These are phyloP conservation scores for Mycena haematopus DNA, from an alignment of 768 basidiomycete genomes.

Conservation along the genomic window DNA sequence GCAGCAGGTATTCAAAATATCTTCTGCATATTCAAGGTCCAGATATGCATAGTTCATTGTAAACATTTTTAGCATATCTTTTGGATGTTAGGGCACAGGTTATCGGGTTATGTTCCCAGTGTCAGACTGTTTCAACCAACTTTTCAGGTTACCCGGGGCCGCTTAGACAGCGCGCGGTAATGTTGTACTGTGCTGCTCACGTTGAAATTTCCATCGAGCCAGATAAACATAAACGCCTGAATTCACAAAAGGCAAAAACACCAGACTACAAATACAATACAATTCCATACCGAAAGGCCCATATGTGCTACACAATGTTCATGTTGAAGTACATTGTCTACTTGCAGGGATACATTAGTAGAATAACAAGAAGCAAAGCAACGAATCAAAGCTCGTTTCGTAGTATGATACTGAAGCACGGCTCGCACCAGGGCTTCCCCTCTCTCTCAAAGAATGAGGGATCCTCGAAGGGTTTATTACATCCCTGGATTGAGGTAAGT, in stretches of 20 bases:
- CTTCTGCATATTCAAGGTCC: too few species aligned
- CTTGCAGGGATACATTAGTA: conserved; percentile 8
- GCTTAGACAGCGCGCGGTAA: too few species aligned
- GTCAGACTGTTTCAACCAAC: too few species aligned
- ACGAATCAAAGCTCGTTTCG: conserved; percentile 68
- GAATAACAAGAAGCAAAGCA: not conserved
- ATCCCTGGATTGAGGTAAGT: conserved; percentile 53
- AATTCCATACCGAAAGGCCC: not conserved
- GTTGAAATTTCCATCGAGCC: too few species aligned
- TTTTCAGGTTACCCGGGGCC: too few species aligned
- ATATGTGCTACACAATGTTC: not conserved
- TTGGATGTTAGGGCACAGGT: too few species aligned
- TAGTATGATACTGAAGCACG: conserved; percentile 85
- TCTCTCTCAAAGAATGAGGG: conserved; percentile 89
- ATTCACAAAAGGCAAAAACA: conserved; percentile 23
- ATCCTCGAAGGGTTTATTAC: conserved; percentile 82
- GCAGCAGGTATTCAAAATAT: too few species aligned
- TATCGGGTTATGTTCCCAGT: too few species aligned
- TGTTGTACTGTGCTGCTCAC: too few species aligned
- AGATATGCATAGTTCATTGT: too few species aligned
- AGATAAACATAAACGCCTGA: conserved; percentile 6
- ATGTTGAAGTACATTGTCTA: conserved; percentile 2
- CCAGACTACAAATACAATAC: not conserved
- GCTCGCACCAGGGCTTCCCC: conserved; percentile 84
- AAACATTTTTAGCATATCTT: too few species aligned